A percentile compares a stretch with the other conserved stretches of the same genome.
These are phyloP conservation scores for Candida yuanshanica DNA, from an alignment of 805 yeast species.

Conservation along the genomic window DNA sequence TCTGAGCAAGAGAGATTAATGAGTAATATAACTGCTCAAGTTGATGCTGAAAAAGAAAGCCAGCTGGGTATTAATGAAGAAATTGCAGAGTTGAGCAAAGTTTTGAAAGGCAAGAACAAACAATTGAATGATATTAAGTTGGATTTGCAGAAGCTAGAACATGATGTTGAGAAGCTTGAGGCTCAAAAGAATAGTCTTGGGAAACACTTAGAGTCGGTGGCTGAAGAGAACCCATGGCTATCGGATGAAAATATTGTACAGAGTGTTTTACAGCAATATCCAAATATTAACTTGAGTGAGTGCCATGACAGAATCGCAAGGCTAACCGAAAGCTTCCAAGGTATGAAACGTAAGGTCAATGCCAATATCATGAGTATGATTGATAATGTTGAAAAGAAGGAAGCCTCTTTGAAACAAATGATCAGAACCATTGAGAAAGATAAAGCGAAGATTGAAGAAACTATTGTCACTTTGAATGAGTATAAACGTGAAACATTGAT, in stretches of 20 bases:
- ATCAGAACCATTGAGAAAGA: slow-evolving; percentile 84
- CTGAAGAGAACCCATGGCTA: slow-evolving; percentile 68
- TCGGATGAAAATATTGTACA: slow-evolving; percentile 53
- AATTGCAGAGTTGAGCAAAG: slow-evolving; percentile 48
- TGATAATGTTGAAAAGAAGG: slow-evolving; percentile 88
- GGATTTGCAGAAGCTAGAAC: slow-evolving; percentile 46
- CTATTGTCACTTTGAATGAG: slow-evolving; percentile 75
- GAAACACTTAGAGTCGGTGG: slow-evolving; percentile 37
- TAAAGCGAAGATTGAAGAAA: slow-evolving; percentile 82
- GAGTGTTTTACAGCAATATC: slow-evolving; percentile 54
- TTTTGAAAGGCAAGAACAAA: slow-evolving; percentile 38
- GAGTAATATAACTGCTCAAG: slow-evolving; percentile 20
- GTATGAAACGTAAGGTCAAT: slow-evolving; percentile 77
- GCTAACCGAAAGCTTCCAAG: slow-evolving; percentile 53
- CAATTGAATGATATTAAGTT: slow-evolving; percentile 41
- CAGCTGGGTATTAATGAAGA: slow-evolving; percentile 73
- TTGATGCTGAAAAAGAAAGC: slow-evolving; percentile 40
- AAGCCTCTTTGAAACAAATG: slow-evolving; percentile 67
- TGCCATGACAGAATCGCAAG: slow-evolving; percentile 51
- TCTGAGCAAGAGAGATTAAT: slow-evolving; percentile 23
- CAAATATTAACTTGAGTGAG: slow-evolving; percentile 57
- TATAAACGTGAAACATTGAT: slow-evolving; percentile 79
- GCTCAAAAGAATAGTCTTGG: slow-evolving; percentile 32
- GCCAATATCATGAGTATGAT: slow-evolving; percentile 85
- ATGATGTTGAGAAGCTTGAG: slow-evolving; percentile 47